These are phyloP conservation scores for Metarhizium robertsii DNA, from an alignment of 2,329 filamentous ascomycete species.

Conservation along the genomic window DNA sequence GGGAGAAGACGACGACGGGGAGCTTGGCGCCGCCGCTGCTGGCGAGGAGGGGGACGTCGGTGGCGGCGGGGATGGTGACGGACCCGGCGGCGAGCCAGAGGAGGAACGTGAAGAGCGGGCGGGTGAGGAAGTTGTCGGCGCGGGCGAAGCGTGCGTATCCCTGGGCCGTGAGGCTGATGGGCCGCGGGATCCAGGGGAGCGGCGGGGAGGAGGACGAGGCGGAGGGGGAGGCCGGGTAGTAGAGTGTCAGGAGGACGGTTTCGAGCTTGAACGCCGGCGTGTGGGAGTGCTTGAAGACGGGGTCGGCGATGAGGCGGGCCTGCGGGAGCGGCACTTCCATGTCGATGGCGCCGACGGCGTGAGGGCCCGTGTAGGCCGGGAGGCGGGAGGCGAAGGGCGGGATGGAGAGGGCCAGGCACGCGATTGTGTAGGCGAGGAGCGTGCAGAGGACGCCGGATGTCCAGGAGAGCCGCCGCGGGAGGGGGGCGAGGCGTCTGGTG, in stretches of 20 bases:
- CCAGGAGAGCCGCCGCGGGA: neutral
- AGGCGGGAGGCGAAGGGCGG: slow-evolving; percentile 35
- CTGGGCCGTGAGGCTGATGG: slow-evolving; percentile 32
- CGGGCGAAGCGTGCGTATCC: slow-evolving; percentile 37
- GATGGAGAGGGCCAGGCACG: slow-evolving; percentile 28
- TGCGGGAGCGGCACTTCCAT: slow-evolving; percentile 32
- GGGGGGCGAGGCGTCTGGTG: neutral
- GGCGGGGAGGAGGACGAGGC: slow-evolving; percentile 13
- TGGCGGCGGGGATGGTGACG: slow-evolving; percentile 37
- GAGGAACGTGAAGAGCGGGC: slow-evolving; percentile 32
- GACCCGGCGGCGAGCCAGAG: slow-evolving; percentile 32
- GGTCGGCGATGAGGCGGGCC: slow-evolving; percentile 21
- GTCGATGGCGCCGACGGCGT: slow-evolving; percentile 37
- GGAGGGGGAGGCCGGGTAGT: slow-evolving; percentile 29
- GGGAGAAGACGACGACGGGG: slow-evolving; percentile 41
- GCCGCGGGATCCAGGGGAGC: slow-evolving; percentile 37
- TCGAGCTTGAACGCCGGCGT: slow-evolving; percentile 34
- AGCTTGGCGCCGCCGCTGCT: slow-evolving; percentile 15
- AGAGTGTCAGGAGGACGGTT: slow-evolving; percentile 39
- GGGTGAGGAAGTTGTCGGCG: slow-evolving; percentile 31
- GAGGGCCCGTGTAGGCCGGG: slow-evolving; percentile 33
- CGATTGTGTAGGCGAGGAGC: slow-evolving; percentile 23
- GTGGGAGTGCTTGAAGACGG: slow-evolving; percentile 23
- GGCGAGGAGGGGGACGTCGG: slow-evolving; percentile 30
- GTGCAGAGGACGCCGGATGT: neutral